Evolutionary conservation across 352 stramenopile species (phyloP), one percentile per base, ranked within the genome.

Genomic region (Blastocystis sp.): DNA sequence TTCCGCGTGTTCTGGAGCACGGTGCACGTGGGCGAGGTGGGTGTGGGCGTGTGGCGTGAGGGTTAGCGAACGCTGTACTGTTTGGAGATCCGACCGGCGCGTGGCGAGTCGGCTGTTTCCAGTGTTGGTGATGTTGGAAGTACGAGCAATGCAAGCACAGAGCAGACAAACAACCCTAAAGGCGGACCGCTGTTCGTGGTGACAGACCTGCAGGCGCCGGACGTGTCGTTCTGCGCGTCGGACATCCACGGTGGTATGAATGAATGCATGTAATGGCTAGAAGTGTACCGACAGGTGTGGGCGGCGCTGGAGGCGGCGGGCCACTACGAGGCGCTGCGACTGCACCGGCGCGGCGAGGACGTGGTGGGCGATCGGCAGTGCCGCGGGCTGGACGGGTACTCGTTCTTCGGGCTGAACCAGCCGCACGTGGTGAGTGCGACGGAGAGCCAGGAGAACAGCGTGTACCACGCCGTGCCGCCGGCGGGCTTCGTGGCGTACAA

Each of bases 1-100:
- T 77, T 77, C 38, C 67, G 67, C 38, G 41, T 77, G 19, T 77
- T 38, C 38, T 77, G 67, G 67, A 77, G 67, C 41, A 74, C 64
- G 11, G 21, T 21, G 17, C 11, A 14, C 3, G 40, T 74, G 40
- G 64, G 64, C 40, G 64, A 74, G 17, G 64, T 74, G 40, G 64
- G 10, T 56, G 41, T 41, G 34, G 10, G 40, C 43, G 67, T 17
- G 67, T 59, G 43, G 48, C 19, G n/a, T 23, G 38, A 56, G 48
- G 48, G 4, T 28, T 61, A 56, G 67, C 21, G 67, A 56, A 77
- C 67, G 23, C 67, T 77, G 67, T 77, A 77, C 41, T 77, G 67
- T 60, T 7, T 77, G 67, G 67, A 77, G 48, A 77, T 77, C 41
- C 67, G 21, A 3, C 11, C 67, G 21, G 38, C 56, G 48, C 2